These are phyloP conservation scores for Fusarium sp. DNA, from an alignment of 2,329 filamentous ascomycete genomes.

Conservation along the genomic window DNA sequence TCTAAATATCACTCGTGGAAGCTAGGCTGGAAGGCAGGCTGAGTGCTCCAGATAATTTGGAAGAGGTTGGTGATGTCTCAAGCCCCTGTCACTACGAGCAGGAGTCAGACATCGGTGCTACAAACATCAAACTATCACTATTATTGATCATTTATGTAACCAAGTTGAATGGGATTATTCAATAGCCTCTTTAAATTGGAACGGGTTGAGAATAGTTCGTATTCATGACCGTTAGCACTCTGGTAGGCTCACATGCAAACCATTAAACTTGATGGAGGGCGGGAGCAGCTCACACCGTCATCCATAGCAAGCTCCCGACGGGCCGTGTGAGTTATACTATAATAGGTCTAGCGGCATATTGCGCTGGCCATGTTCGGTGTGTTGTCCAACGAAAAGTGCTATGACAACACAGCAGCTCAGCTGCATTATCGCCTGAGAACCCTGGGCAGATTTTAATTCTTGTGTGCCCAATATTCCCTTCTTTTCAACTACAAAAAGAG, in stretches of 20 bases:
- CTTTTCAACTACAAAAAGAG: constrained; percentile 14
- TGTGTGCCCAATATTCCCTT: constrained; percentile 29
- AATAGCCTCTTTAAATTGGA: neutral
- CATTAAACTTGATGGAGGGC: constrained; percentile 8
- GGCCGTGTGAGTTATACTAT: constrained; percentile 24
- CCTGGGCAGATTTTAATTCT: constrained; percentile 19
- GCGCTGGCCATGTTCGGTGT: constrained; percentile 19
- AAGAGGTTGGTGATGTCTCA: constrained; percentile 32
- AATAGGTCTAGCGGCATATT: constrained; percentile 17
- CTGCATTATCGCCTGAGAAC: constrained; percentile 31
- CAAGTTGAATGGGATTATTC: neutral
- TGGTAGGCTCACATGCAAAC: constrained; percentile 4
- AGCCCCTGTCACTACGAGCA: constrained; percentile 5
- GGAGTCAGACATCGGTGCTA: neutral
- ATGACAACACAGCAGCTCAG: constrained; percentile 40
- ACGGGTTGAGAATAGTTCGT: neutral
- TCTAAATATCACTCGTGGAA: neutral
- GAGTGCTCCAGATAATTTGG: constrained; percentile 10
- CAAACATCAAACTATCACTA: neutral
- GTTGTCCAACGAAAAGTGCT: constrained; percentile 22
- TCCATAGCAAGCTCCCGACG: constrained; percentile 37
- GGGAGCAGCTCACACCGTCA: constrained; percentile 20
- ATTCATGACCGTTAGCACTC: constrained; percentile 4
- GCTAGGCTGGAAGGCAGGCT: constrained; percentile 3
- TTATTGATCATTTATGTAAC: neutral